A percentile compares a stretch with the other conserved stretches of the same genome.
phyloP scores from a whole-genome alignment of 805 yeast species.

The Kregervanrija fluxuum region DNA sequence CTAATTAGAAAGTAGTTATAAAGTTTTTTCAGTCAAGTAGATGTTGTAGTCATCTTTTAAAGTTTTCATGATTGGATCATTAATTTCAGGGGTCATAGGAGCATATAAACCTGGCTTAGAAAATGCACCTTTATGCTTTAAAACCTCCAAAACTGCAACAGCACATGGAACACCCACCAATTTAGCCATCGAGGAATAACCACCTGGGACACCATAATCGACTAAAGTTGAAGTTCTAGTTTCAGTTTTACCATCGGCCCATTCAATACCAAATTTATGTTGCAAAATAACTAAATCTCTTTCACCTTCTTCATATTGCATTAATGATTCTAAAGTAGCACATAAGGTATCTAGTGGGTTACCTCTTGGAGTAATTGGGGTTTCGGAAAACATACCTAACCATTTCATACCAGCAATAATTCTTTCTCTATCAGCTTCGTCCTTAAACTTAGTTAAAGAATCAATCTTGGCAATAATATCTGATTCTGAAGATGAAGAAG shows the following conservation, averaged over 20 bases:
- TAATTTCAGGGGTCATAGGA: slow-evolving; percentile 86
- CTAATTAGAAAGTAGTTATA: slow-evolving; percentile 20
- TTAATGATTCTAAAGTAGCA: slow-evolving; percentile 88
- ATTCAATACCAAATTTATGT: slow-evolving; percentile 96
- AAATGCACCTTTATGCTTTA: slow-evolving; percentile 58
- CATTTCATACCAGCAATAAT: slow-evolving; percentile 85
- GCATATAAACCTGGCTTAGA: slow-evolving; percentile 81
- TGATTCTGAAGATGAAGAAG: slow-evolving; percentile 57
- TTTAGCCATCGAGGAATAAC: slow-evolving; percentile 97
- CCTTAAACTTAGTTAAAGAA: slow-evolving; percentile 72
- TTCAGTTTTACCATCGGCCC: slow-evolving; percentile 90
- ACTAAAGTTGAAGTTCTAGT: slow-evolving; percentile 92
- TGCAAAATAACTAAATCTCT: slow-evolving; percentile 92
- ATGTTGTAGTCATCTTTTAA: slow-evolving; percentile 88
- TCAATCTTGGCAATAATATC: slow-evolving; percentile 74
- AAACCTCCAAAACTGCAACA: slow-evolving; percentile 81
- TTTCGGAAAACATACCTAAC: slow-evolving; percentile 86
- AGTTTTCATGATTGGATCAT: slow-evolving; percentile 84
- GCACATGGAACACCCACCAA: slow-evolving; percentile 98
- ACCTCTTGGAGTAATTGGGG: slow-evolving; percentile 75
- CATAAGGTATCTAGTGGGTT: slow-evolving; percentile 95
- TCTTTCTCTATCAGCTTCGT: slow-evolving; percentile 75
- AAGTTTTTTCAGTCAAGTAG: slow-evolving; percentile 80
- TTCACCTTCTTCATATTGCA: slow-evolving; percentile 95
- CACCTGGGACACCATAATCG: slow-evolving; percentile 87